Base-by-base conservation (phyloP, 495 filamentous ascomycete species). In the Bacidia rubella region DNA sequence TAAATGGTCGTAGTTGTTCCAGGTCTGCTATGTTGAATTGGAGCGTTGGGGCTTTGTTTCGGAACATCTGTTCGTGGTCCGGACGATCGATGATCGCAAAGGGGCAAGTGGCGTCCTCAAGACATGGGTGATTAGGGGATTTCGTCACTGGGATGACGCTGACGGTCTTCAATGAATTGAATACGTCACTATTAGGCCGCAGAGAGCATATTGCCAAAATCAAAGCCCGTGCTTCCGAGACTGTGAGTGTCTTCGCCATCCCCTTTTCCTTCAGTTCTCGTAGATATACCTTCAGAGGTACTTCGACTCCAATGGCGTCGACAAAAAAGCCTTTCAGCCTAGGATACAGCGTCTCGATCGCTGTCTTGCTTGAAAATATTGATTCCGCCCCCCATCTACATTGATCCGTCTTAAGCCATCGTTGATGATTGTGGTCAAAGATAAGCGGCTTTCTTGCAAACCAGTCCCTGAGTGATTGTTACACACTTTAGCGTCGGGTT, bases 71-170 rank as follows among this genome's bases (percentile, higher is more conserved):
- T 2, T 44, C 38, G 1, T 70, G 62, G 1, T 52, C 47, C 25
- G 65, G 56, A 35, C 66, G 66, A 49, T 74, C 71, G 2, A 63
- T 35, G 21, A 74, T 62, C 1, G 57, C 55, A 47, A 74, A 74
- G 0, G 60, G 58, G 32, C 10, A 39, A 9, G 32, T 10, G n/a
- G 32, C 10, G 46, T 52, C 48, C 12, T 43, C 52, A 3, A 66
- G 48, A 11, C 1, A 42, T 4, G 62, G 46, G 0, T 11, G 24
- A 0, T 63, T 63, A 32, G 53, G 47, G 9, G 59, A 43, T 26
- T 61, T 47, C 22, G 51, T 44, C 11, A 70, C 56, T 0, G 70
- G 68, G 20, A 71, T 54, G 0, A 70, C 52, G 24, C 49, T 49
- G 24, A 41, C 40, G 49, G 54, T 21, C 2, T 62, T 12, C 9